Percentiles rank a stretch among this genome's conserved stretches.
These are phyloP conservation scores for Pseudogymnoascus sp. DNA, from an alignment of 2,329 filamentous ascomycete species.

Conservation along the genomic window DNA sequence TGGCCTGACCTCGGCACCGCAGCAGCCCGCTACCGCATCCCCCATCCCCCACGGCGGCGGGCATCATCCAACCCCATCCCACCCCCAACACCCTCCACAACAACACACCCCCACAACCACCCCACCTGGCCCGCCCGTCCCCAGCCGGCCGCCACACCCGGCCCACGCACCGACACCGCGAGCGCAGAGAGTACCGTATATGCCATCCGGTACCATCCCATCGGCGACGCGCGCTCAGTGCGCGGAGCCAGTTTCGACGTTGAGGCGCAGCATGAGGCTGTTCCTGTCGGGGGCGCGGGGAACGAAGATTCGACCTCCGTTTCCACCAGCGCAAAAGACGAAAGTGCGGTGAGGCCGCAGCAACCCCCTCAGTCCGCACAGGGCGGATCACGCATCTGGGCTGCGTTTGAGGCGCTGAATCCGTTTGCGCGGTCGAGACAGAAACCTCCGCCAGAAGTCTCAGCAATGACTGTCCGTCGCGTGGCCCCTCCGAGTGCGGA, in stretches of 20 bases:
- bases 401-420: constrained; percentile 20
- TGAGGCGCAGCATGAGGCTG: constrained; percentile 16
- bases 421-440: constrained; percentile 23
- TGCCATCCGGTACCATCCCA: constrained; percentile 51
- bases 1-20: constrained; percentile 22
- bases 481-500: constrained; percentile 11
- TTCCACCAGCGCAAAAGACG: neutral
- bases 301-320: constrained; percentile 18
- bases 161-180: constrained; percentile 54
- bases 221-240: constrained; percentile 33
- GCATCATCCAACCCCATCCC: neutral
- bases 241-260: constrained; percentile 20
- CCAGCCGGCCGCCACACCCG: constrained; percentile 44
- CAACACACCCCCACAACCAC: neutral
- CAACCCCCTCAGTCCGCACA: neutral
- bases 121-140: constrained; percentile 45
- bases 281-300: constrained; percentile 20
- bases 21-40: neutral
- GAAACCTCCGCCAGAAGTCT: constrained; percentile 26
- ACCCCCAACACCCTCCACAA: neutral
- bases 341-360: constrained; percentile 15
- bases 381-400: neutral
- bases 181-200: constrained; percentile 59
- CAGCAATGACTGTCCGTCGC: constrained; percentile 21
- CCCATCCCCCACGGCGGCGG: neutral